phyloP scores from a whole-genome alignment of 2,329 filamentous ascomycete genomes.

The Trichoderma atroviride region DNA sequence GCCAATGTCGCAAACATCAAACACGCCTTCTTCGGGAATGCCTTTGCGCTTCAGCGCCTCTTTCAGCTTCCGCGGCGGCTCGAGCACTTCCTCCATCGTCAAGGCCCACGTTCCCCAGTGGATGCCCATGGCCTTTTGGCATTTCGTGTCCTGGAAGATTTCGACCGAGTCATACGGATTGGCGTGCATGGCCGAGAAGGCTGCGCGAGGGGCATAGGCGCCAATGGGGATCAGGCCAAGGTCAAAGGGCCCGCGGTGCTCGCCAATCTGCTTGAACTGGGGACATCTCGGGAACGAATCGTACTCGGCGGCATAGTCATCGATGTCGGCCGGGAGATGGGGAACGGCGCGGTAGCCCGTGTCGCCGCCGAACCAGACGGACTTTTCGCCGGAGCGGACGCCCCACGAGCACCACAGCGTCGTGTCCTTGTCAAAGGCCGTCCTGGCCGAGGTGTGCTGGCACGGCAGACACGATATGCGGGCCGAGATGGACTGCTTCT shows the following conservation, averaged over 20 bases:
- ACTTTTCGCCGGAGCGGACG: slow-evolving; percentile 70
- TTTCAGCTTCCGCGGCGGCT: slow-evolving; percentile 74
- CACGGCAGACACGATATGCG: slow-evolving; percentile 78
- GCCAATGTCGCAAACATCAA: slow-evolving; percentile 83
- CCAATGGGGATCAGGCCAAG: slow-evolving; percentile 92
- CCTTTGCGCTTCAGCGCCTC: slow-evolving; percentile 70
- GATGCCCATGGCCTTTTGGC: slow-evolving; percentile 77
- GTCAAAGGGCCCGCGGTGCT: slow-evolving; percentile 81
- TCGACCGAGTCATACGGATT: slow-evolving; percentile 87
- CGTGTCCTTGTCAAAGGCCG: slow-evolving; percentile 67
- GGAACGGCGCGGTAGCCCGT: slow-evolving; percentile 87
- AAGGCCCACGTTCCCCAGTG: slow-evolving; percentile 93
- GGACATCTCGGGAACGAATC: slow-evolving; percentile 73
- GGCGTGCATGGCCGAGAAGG: slow-evolving; percentile 83
- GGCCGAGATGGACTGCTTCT: slow-evolving; percentile 60
- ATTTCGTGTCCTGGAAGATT: slow-evolving; percentile 84
- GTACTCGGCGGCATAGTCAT: slow-evolving; percentile 73
- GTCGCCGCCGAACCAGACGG: slow-evolving; percentile 88
- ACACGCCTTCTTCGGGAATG: slow-evolving; percentile 70
- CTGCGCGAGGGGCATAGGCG: slow-evolving; percentile 72
- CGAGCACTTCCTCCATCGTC: slow-evolving; percentile 80
- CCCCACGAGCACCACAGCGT: slow-evolving; percentile 92
- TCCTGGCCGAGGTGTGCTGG: slow-evolving; percentile 78
- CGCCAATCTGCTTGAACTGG: slow-evolving; percentile 82
- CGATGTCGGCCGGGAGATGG: slow-evolving; percentile 57